These are phyloP conservation scores for Taphrina deformans DNA, from an alignment of 1,139 yeast genomes.

Conservation along the genomic window DNA sequence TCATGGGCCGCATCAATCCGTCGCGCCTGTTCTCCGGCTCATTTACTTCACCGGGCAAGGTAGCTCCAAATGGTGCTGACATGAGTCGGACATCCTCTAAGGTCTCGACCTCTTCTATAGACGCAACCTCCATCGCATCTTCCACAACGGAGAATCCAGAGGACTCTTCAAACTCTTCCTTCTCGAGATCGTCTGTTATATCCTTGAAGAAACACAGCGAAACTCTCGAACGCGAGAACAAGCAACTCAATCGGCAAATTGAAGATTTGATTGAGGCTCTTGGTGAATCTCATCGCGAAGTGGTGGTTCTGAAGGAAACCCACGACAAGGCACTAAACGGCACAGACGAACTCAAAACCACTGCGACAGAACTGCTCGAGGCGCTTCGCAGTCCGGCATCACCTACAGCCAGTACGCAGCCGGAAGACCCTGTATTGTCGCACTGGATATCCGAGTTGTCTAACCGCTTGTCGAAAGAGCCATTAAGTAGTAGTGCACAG, in stretches of 20 bases:
- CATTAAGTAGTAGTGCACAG: slow-evolving; percentile 18
- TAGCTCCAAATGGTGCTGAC: slow-evolving; percentile 19
- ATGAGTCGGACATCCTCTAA: slow-evolving; percentile 18
- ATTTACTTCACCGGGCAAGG: slow-evolving; percentile 6
- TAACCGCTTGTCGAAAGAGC: slow-evolving; percentile 32
- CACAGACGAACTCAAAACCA: slow-evolving; percentile 36
- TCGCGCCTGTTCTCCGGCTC: slow-evolving; percentile 26
- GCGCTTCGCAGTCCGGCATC: slow-evolving; percentile 11
- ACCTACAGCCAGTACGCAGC: neutral
- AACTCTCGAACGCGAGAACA: slow-evolving; percentile 25
- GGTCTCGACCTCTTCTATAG: neutral
- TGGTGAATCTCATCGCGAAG: slow-evolving; percentile 37
- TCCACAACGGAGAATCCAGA: slow-evolving; percentile 24
- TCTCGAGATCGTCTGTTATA: slow-evolving; percentile 8
- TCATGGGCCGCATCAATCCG: slow-evolving; percentile 35
- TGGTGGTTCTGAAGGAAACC: slow-evolving; percentile 33
- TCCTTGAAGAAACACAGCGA: slow-evolving; percentile 25
- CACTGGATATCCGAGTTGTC: slow-evolving; percentile 12
- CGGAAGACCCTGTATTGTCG: slow-evolving; percentile 27
- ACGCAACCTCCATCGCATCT: slow-evolving; percentile 13
- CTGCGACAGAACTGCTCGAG: slow-evolving; percentile 32
- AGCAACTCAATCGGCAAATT: slow-evolving; percentile 39
- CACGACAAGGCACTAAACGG: slow-evolving; percentile 36
- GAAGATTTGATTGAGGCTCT: slow-evolving; percentile 41
- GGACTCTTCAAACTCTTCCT: slow-evolving; percentile 10